Conservation (phyloP, 2,329 filamentous ascomycete species). For the Dendrostoma leiphaemia region DNA sequence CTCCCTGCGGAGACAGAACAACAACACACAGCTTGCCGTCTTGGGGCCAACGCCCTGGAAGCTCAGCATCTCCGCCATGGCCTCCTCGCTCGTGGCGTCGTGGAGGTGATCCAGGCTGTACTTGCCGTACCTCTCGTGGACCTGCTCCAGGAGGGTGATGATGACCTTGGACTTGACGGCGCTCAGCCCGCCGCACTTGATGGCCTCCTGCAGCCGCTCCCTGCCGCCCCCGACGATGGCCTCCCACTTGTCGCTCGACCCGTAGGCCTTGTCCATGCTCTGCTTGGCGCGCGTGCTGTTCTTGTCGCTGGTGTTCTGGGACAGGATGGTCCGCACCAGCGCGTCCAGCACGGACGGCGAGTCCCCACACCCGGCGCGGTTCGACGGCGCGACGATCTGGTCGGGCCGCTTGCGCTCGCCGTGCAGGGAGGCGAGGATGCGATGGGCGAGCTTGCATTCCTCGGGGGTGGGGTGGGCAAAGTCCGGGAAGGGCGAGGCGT, state of each 20-base stretch:
- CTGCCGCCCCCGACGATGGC: slow-evolving; percentile 39
- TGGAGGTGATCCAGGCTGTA: slow-evolving; percentile 52
- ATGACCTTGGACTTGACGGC: slow-evolving; percentile 73
- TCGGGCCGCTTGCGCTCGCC: slow-evolving; percentile 62
- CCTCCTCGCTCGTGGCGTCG: slow-evolving; percentile 38
- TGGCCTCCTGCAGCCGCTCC: slow-evolving; percentile 52
- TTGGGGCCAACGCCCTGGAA: slow-evolving; percentile 54
- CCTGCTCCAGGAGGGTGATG: slow-evolving; percentile 65
- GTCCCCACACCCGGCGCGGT: slow-evolving; percentile 61
- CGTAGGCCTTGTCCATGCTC: slow-evolving; percentile 44
- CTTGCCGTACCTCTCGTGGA: slow-evolving; percentile 41
- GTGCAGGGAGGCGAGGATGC: slow-evolving; percentile 62
- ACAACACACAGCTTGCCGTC: slow-evolving; percentile 51
- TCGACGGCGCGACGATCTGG: slow-evolving; percentile 58
- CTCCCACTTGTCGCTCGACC: slow-evolving; percentile 41
- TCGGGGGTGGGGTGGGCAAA: slow-evolving; percentile 63
- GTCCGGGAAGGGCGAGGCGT: slow-evolving; percentile 62
- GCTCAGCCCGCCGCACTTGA: slow-evolving; percentile 69
- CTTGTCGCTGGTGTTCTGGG: slow-evolving; percentile 49
- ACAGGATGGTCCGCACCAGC: slow-evolving; percentile 50
- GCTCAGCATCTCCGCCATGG: slow-evolving; percentile 47
- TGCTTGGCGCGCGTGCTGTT: slow-evolving; percentile 60
- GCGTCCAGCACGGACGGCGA: slow-evolving; percentile 51
- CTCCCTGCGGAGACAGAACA: slow-evolving; percentile 47
- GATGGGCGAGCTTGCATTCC: slow-evolving; percentile 68